Evolutionary conservation across 345 rosid genomes (phyloP).

Genomic region (Pistacia vera): DNA sequence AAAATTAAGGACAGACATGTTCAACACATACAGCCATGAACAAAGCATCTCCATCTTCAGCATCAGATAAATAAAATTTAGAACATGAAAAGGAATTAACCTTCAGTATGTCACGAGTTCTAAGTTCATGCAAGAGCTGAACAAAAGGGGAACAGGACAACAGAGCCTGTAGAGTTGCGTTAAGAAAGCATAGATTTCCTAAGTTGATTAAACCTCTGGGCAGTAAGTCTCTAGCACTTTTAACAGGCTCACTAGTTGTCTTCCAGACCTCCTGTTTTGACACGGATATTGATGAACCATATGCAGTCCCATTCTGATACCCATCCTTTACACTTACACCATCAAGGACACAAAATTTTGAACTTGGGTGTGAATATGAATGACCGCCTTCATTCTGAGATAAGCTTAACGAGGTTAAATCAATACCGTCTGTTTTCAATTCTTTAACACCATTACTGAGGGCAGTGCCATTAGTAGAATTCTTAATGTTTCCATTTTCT

Average conservation of each 20-base stretch:
- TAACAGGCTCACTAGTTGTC: slow-evolving; percentile 37
- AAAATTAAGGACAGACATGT: not conserved
- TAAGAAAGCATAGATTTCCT: slow-evolving; percentile 91
- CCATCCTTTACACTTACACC: slow-evolving; percentile 27
- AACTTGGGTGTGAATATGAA: slow-evolving; percentile 38
- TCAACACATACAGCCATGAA: not conserved
- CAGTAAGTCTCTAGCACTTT: slow-evolving; percentile 39
- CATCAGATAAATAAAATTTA: not conserved
- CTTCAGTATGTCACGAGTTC: slow-evolving; percentile 55
- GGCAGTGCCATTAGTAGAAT: slow-evolving; percentile 25
- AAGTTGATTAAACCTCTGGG: slow-evolving; percentile 89
- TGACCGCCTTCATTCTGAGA: slow-evolving; percentile 45
- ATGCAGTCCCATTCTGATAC: slow-evolving; percentile 24
- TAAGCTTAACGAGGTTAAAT: slow-evolving; percentile 31
- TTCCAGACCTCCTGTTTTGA: slow-evolving; percentile 33
- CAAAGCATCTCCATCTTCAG: not conserved
- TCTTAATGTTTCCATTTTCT: slow-evolving; percentile 49
- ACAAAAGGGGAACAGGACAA: slow-evolving; percentile 87
- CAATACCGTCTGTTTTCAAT: slow-evolving; percentile 30
- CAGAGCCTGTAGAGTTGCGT: slow-evolving; percentile 88
- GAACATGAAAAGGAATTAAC: slow-evolving; percentile 32
- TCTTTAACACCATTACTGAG: slow-evolving; percentile 50
- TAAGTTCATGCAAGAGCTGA: slow-evolving; percentile 72
- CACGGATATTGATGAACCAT: slow-evolving; percentile 29
- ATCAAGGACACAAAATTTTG: slow-evolving; percentile 55